Conservation (phyloP, 345 rosid species). For the Euphorbia tirucalli region DNA sequence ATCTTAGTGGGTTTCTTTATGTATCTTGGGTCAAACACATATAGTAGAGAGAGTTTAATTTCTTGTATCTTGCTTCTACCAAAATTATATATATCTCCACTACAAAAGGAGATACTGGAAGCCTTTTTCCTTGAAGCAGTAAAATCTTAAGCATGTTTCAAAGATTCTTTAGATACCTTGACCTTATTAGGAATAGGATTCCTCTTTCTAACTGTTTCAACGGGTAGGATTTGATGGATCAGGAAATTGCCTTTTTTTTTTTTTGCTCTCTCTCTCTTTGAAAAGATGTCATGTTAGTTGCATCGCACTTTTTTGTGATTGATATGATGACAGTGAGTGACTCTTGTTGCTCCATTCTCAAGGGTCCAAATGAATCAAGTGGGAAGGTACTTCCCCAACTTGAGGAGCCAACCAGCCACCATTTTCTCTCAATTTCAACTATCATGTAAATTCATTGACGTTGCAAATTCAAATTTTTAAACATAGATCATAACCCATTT, state of each 20-base stretch:
- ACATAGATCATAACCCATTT: no score
- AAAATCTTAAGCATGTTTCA: no score
- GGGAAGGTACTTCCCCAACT: conserved; percentile 35
- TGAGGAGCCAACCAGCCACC: conserved; percentile 44
- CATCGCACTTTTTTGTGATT: no score
- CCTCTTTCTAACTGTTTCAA: conserved; percentile 7
- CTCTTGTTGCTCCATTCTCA: conserved; percentile 10
- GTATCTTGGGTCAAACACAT: background rate
- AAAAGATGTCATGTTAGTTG: no score
- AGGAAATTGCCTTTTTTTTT: no score
- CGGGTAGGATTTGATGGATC: conserved; percentile 10
- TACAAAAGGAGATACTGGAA: no score
- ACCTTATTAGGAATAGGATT: background rate
- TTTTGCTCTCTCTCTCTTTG: no score
- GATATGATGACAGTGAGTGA: conserved; percentile 8
- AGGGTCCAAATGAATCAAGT: conserved; percentile 7
- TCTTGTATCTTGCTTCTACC: conserved; percentile 7
- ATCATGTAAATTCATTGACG: background rate
- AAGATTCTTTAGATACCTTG: conserved; percentile 30
- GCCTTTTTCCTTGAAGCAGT: background rate
- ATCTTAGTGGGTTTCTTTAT: background rate
- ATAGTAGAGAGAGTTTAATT: background rate
- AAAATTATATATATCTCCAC: no score
- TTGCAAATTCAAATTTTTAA: no score
- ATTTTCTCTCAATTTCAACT: background rate